These are phyloP conservation scores for Phytophthora sojae DNA, from an alignment of 352 stramenopile species.

Conservation along the genomic window DNA sequence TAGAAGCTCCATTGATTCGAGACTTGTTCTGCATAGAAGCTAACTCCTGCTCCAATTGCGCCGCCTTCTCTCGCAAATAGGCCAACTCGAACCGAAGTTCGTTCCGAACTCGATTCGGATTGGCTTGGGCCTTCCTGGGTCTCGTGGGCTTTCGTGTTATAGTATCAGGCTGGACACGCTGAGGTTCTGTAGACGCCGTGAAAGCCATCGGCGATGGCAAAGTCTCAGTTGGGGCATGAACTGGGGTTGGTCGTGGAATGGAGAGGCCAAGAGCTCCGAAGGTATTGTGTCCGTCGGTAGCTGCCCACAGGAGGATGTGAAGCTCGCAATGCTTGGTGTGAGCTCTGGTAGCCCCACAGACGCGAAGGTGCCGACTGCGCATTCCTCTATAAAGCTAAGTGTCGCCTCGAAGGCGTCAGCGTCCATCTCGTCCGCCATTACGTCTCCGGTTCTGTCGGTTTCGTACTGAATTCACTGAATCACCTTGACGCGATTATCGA, in stretches of 20 bases:
- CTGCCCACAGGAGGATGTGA: background rate
- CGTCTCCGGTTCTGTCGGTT: too few relatives aligned
- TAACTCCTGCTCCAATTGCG: conserved; percentile 33
- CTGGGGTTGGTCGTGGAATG: too few relatives aligned
- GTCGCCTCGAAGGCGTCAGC: too few relatives aligned
- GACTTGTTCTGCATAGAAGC: conserved; percentile 7
- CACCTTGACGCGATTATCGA: too few relatives aligned
- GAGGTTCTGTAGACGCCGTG: too few relatives aligned
- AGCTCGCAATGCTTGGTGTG: background rate
- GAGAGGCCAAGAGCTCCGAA: background rate
- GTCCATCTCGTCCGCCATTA: too few relatives aligned
- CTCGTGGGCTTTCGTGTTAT: background rate
- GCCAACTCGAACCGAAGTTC: conserved; percentile 36
- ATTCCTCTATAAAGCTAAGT: conserved; percentile 6
- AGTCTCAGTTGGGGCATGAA: too few relatives aligned
- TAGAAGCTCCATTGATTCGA: background rate
- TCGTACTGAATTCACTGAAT: too few relatives aligned
- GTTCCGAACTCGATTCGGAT: conserved; percentile 34
- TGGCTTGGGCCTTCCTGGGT: conserved; percentile 5
- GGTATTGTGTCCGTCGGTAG: background rate
- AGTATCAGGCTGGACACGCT: background rate
- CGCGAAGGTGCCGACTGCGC: background rate
- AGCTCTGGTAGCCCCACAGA: background rate
- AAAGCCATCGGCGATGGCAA: too few relatives aligned
- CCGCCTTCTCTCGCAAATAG: conserved; percentile 30